These are phyloP conservation scores for Spathaspora passalidarum DNA, from an alignment of 805 yeast species.

Conservation along the genomic window DNA sequence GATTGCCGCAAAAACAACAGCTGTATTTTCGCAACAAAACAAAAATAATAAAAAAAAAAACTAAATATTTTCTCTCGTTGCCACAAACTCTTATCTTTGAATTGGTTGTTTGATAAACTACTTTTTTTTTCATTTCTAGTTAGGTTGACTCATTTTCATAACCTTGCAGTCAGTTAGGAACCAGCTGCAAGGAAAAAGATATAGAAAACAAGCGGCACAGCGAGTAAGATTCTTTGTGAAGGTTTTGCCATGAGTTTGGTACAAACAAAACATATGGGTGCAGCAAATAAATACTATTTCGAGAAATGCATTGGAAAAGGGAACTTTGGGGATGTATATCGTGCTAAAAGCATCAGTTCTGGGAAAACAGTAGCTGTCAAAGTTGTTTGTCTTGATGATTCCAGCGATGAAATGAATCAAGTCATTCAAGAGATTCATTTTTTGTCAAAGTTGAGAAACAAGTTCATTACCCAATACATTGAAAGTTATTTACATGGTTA, in stretches of 20 bases:
- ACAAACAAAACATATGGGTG: not conserved
- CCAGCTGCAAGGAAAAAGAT: too few relatives aligned
- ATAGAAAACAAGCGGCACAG: too few relatives aligned
- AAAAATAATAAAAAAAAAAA: not conserved
- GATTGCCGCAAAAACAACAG: not conserved
- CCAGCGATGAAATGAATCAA: constrained; percentile 70
- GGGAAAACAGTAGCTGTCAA: constrained; percentile 72
- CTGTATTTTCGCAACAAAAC: constrained; percentile 4
- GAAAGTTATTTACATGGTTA: constrained; percentile 64
- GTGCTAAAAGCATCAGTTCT: constrained; percentile 40
- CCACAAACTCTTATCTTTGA: constrained; percentile 4
- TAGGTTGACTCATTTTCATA: too few relatives aligned
- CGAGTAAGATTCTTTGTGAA: too few relatives aligned
- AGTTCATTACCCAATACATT: constrained; percentile 58
- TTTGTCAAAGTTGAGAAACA: constrained; percentile 62
- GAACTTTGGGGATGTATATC: constrained; percentile 83
- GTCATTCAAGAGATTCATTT: constrained; percentile 77
- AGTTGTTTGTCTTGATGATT: constrained; percentile 74
- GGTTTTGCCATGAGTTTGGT: not conserved
- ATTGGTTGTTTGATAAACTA: too few relatives aligned
- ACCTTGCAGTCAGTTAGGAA: too few relatives aligned
- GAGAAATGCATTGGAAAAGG: constrained; percentile 74
- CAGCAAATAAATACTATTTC: constrained; percentile 17
- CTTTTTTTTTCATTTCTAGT: too few relatives aligned
- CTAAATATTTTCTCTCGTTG: not conserved